Evolutionary conservation across 2,329 filamentous ascomycete genomes (phyloP), one percentile per base, ranked within the genome.

Genomic region (Penicillium aurantiogriseum): DNA sequence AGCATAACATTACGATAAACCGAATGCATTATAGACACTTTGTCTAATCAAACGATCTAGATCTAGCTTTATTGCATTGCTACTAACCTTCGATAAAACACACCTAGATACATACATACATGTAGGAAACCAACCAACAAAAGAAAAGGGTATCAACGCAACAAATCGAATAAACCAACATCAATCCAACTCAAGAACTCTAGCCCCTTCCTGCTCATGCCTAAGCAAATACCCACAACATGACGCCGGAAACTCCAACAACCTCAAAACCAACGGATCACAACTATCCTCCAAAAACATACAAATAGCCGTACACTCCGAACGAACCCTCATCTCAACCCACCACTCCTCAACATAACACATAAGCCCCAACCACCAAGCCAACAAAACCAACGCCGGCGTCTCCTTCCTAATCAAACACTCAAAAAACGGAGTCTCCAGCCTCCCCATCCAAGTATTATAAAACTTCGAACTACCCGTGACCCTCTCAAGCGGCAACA

Each of bases 261-360:
- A 50, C 17, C 59, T 57, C 42, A 72, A 50, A 19, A 74, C 63
- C 11, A 63, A 59, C 19, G 67, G 63, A 54, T 73, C 69, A 19
- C 60, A 57, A 35, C 63, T 69, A 23, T 65, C 53, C 51, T 74
- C 73, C 5, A 76, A 51, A 51, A 66, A 71, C 70, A 73, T 74
- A 53, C 72, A 75, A 15, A 76, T 71, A 33, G 74, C 74, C 7
- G 64, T 62, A 54, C 72, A 74, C 59, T 76, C 74, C 2, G 71
- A 71, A 1, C 65, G 59, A 5, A 69, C 65, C 35, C 74, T 59
- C 29, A 63, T 63, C 39, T 70, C 63, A 39, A 71, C 60, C 72
- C 71, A 76, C 64, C 67, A 72, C 19, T 69, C 38, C 8, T 63
- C 59, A 40, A 61, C 50, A 42, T 57, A 63, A 29, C 62, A 66